Evolutionary conservation across 768 basidiomycete species (phyloP).

Genomic region (Rickenella mellea): DNA sequence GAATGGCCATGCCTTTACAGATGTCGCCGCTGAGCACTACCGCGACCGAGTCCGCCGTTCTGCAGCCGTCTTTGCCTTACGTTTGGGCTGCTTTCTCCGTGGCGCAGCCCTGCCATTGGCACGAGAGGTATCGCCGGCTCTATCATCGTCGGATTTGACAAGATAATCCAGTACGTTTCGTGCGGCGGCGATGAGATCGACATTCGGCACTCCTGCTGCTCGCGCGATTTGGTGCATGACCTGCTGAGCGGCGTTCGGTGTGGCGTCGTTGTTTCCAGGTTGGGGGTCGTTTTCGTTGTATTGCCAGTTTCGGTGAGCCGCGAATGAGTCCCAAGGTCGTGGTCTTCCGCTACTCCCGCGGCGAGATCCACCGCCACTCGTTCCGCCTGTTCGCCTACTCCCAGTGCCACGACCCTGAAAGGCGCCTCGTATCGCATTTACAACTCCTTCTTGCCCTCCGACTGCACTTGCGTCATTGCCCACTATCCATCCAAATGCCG

Average conservation of each 20-base stretch:
- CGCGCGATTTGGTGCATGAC: conserved; percentile 1
- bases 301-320: conserved; percentile 52
- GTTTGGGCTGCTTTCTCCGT: conserved; percentile 3
- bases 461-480: conserved; percentile 23
- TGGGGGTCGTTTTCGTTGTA: conserved; percentile 18
- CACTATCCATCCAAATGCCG: conserved; percentile 45
- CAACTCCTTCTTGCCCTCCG: conserved; percentile 21
- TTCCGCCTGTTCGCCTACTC: neutral
- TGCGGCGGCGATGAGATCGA: conserved; percentile 30
- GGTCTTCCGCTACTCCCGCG: conserved; percentile 18
- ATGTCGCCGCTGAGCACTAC: no score
- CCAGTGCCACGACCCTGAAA: neutral
- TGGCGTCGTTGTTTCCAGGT: neutral
- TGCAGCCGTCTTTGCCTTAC: conserved; percentile 9
- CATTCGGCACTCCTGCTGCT: conserved; percentile 12
- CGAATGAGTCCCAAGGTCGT: conserved; percentile 61
- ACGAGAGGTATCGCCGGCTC: neutral
- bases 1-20: no score
- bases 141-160: neutral
- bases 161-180: conserved; percentile 17
- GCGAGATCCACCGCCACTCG: no score
- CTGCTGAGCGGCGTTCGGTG: neutral
- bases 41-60: conserved; percentile 1
- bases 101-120: neutral
- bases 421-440: neutral